Percentiles rank a stretch among this genome's conserved stretches.
Conservation (phyloP, 208 protist species). For the Leishmania mexicana region DNA sequence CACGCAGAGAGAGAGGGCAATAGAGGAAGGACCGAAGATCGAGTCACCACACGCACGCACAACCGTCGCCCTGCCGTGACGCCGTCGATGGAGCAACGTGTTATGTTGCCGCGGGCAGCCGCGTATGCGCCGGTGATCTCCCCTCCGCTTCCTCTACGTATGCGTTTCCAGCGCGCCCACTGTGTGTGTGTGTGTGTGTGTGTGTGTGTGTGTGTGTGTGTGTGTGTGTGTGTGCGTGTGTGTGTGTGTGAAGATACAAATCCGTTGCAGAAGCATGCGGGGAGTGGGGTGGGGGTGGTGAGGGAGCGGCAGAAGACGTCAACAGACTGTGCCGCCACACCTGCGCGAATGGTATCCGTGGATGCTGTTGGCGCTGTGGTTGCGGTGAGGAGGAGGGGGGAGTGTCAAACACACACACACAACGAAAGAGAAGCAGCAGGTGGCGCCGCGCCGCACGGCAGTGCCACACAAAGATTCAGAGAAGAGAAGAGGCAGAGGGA, state of each 20-base stretch:
- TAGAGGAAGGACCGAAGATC: not conserved
- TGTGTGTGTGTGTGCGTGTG: too few species aligned
- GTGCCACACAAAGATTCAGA: not conserved
- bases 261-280: not conserved
- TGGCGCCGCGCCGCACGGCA: not conserved
- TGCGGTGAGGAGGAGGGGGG: not conserved
- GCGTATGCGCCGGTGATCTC: not conserved
- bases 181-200: too few species aligned
- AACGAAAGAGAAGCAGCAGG: not conserved
- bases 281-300: too few species aligned
- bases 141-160: not conserved
- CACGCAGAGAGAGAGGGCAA: not conserved
- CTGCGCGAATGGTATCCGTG: not conserved
- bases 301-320: not conserved
- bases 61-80: not conserved
- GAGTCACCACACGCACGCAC: not conserved
- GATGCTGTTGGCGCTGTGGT: not conserved
- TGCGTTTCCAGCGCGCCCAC: not conserved
- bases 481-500: constrained; percentile 11
- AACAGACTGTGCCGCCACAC: too few species aligned
- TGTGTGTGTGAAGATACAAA: not conserved
- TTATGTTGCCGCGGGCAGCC: not conserved
- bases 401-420: not conserved
- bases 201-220: too few species aligned
- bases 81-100: not conserved